Evolutionary conservation across 176 grass and related monocot species (phyloP), one percentile per base, ranked within the genome.

Genomic region (Rhynchospora pubera): DNA sequence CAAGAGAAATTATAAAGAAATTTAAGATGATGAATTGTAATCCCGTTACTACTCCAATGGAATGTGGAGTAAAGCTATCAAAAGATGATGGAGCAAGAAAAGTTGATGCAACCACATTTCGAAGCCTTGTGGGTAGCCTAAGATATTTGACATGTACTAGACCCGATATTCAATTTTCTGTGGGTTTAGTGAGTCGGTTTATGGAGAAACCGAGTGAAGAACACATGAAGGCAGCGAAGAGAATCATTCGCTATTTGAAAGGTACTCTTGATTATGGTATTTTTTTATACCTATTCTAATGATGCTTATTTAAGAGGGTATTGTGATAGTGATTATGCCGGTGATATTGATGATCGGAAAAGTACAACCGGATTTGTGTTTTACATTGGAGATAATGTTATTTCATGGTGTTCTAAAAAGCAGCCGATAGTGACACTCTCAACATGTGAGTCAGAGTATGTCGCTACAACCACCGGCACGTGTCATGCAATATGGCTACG

Each of bases 21-120:
- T 83, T 83, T 30, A 51, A 83, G 24, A 83, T 83, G 80, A 18
- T 5, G 22, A 12, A 46, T 83, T 14, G n/a, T 46, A 53, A 83
- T 21, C 2, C 32, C 4, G 60, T 69, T 2, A 62, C 3, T 42
- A 80, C 78, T 12, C 18, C 52, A 26, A 80, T 80, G 78, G n/a
- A 80, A 22, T 16, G 4, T 62, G 22, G 23, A 61, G 42, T 39
- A 13, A 62, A 57, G 62, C 18, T 50, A 1, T 52, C 48, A 3
- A 77, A 77, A 7, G 44, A 77, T 5, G 72, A 50, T 23, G 34
- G 44, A 16, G 72, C 11, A 77, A 51, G 13, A 34, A 44, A 47
- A 4, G 6, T 77, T 3, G 72, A 53, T 1, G 5, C 72, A 10
- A 47, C 19, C 8, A 77, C 32, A 19, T 77, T 77, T 11, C 19